Evolutionary conservation across 352 stramenopile genomes (phyloP).

Genomic region (Pythium folliculosum): DNA sequence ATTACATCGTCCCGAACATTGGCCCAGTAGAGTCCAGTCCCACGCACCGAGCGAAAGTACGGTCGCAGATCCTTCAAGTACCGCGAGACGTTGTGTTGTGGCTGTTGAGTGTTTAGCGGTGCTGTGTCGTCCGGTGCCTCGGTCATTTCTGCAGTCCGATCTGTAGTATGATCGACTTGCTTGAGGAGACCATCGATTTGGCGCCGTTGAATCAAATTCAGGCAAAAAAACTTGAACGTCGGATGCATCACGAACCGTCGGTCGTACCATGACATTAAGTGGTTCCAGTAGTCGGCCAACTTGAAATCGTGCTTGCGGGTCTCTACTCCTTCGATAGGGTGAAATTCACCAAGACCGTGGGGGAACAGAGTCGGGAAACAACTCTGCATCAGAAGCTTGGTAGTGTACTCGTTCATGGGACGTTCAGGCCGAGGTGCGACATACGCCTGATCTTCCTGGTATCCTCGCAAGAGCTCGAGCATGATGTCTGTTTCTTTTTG

Average conservation of each 20-base stretch:
- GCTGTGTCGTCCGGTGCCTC: neutral
- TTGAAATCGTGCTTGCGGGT: neutral
- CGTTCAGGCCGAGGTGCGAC: too few relatives aligned
- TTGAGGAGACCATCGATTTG: slow-evolving; percentile 14
- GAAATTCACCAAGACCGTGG: neutral
- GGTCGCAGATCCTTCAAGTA: slow-evolving; percentile 14
- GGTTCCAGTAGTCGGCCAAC: slow-evolving; percentile 1
- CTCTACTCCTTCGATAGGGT: neutral
- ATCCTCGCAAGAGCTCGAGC: too few relatives aligned
- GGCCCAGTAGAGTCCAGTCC: slow-evolving; percentile 24
- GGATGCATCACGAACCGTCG: slow-evolving; percentile 12
- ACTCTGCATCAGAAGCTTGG: slow-evolving; percentile 2
- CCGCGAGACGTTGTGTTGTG: neutral
- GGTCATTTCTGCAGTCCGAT: too few relatives aligned
- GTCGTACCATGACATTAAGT: slow-evolving; percentile 11
- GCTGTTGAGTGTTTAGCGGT: neutral
- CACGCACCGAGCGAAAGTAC: slow-evolving; percentile 21
- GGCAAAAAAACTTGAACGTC: slow-evolving; percentile 19
- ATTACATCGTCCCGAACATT: slow-evolving; percentile 27
- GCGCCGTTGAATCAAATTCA: slow-evolving; percentile 9
- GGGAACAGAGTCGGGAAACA: slow-evolving; percentile 13
- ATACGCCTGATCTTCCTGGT: too few relatives aligned
- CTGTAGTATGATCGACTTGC: too few relatives aligned
- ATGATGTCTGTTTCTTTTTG: too few relatives aligned
- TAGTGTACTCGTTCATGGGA: slow-evolving; percentile 3